phyloP scores from a whole-genome alignment of 306 rosid species.

The Cicer pinnatifidum region DNA sequence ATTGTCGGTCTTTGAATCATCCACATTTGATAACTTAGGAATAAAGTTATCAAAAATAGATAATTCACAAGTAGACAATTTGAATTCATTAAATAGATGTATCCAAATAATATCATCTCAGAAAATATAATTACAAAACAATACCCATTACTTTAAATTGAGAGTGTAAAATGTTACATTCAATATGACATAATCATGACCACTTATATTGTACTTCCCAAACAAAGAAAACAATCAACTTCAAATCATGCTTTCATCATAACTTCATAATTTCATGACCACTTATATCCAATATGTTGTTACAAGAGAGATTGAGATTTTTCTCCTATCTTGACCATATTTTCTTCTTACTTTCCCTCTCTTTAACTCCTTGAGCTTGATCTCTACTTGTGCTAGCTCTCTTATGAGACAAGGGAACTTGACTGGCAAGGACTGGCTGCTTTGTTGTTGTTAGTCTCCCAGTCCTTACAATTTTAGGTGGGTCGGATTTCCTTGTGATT shows the following conservation, averaged over 20 bases:
- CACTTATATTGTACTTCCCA: background rate
- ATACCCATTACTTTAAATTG: background rate
- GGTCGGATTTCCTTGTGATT: slow-evolving; percentile 76
- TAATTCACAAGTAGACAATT: no score
- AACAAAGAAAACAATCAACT: background rate
- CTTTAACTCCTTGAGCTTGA: slow-evolving; percentile 63
- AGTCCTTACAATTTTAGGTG: slow-evolving; percentile 62
- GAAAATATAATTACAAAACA: background rate
- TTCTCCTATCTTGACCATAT: slow-evolving; percentile 69
- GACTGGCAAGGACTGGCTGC: slow-evolving; percentile 59
- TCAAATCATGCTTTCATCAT: slow-evolving; percentile 1
- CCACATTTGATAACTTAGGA: no score
- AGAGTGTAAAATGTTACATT: background rate
- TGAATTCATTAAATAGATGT: background rate
- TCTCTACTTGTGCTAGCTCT: slow-evolving; percentile 76
- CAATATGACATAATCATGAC: slow-evolving; percentile 6
- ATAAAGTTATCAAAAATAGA: no score
- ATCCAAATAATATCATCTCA: background rate
- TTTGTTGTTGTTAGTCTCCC: slow-evolving; percentile 56
- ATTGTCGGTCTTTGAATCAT: no score
- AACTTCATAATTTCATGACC: background rate
- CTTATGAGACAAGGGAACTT: slow-evolving; percentile 64
- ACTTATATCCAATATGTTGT: slow-evolving; percentile 5
- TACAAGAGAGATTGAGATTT: slow-evolving; percentile 35
- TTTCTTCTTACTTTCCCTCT: slow-evolving; percentile 77